A percentile compares a stretch with the other conserved stretches of the same genome.
Evolutionary conservation across 73 alveolate genomes (phyloP).

Genomic region (Uronychia setigera): DNA sequence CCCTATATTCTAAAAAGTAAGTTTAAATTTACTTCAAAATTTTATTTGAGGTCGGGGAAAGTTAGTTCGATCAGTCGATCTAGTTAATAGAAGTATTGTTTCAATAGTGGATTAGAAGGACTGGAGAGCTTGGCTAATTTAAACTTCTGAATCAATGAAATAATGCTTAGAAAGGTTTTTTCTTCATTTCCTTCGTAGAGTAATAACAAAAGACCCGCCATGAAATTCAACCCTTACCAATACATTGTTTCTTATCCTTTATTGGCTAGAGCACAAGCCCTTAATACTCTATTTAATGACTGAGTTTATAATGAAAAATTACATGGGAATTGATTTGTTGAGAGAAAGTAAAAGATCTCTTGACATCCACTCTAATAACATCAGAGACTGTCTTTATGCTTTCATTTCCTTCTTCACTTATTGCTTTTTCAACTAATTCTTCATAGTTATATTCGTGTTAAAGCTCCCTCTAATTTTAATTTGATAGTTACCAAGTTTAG

Average conservation of each 20-base stretch:
- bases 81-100: not conserved
- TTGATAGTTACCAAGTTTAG: not conserved
- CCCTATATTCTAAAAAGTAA: not conserved
- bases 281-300: not conserved
- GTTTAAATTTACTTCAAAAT: no score
- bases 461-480: not conserved
- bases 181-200: not conserved
- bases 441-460: not conserved
- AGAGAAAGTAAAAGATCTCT: not conserved
- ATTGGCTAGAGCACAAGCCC: not conserved
- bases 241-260: not conserved
- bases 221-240: not conserved
- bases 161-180: not conserved
- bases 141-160: not conserved
- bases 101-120: not conserved
- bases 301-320: not conserved
- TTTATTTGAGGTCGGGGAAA: not conserved
- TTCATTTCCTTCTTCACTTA: not conserved
- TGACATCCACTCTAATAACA: not conserved
- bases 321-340: not conserved
- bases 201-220: not conserved
- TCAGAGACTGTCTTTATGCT: not conserved
- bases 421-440: not conserved
- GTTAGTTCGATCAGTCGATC: not conserved
- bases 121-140: not conserved